Percentiles rank a stretch among this genome's conserved stretches.
These are phyloP conservation scores for Sugiyamaella neomexicana DNA, from an alignment of 1,139 yeast species.

Conservation along the genomic window DNA sequence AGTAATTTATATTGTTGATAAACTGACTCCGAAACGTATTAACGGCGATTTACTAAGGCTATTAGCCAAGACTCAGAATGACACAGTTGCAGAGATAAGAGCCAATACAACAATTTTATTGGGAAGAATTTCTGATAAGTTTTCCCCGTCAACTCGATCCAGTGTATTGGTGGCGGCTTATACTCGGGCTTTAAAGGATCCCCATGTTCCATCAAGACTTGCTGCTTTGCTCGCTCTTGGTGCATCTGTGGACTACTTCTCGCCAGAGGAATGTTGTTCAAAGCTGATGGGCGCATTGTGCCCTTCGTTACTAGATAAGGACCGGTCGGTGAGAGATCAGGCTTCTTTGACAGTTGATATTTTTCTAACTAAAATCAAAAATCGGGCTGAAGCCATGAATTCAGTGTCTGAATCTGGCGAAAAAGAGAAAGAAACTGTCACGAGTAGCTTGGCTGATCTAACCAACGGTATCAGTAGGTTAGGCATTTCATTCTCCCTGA, in stretches of 20 bases:
- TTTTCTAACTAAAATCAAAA: constrained; percentile 64
- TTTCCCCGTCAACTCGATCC: constrained; percentile 48
- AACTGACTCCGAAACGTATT: constrained; percentile 72
- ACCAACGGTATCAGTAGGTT: background rate
- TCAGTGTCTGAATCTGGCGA: background rate
- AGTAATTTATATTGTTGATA: constrained; percentile 61
- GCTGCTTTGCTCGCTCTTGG: constrained; percentile 78
- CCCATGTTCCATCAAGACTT: constrained; percentile 72
- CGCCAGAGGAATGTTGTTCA: constrained; percentile 74
- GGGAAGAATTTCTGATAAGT: constrained; percentile 64
- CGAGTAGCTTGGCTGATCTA: background rate
- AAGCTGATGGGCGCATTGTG: constrained; percentile 86
- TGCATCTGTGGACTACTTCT: constrained; percentile 61
- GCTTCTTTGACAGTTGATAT: constrained; percentile 67
- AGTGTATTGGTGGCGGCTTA: constrained; percentile 84
- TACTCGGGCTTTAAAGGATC: constrained; percentile 77
- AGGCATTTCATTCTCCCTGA: constrained; percentile 2
- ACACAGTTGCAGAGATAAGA: constrained; percentile 77
- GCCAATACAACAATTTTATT: constrained; percentile 81
- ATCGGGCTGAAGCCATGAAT: constrained; percentile 54
- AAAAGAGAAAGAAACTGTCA: background rate
- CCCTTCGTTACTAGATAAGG: constrained; percentile 75
- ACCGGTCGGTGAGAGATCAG: constrained; percentile 65
- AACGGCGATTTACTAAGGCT: constrained; percentile 82
- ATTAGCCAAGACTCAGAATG: constrained; percentile 86